Evolutionary conservation across 768 basidiomycete genomes (phyloP).

Genomic region (Suillus luteus): DNA sequence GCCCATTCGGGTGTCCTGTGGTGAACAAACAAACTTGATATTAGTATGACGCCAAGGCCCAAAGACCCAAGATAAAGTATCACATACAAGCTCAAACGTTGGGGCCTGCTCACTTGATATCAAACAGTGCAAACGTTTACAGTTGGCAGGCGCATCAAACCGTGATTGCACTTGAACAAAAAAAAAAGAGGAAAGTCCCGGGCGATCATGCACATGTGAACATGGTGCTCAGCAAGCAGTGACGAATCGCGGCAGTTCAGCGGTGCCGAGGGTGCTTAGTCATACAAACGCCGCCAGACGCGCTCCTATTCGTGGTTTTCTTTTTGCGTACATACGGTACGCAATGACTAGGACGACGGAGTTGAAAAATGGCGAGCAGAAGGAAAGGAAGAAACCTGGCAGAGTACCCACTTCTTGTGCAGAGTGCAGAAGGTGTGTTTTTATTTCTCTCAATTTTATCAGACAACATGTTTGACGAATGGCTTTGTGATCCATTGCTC

Average conservation of each 20-base stretch:
- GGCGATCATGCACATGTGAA: background rate
- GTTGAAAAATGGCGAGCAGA: constrained; percentile 22
- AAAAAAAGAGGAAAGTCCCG: background rate
- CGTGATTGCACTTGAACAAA: background rate
- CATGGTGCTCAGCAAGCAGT: too few species aligned
- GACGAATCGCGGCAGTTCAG: background rate
- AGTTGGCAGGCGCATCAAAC: background rate
- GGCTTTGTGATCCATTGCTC: background rate
- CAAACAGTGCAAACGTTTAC: background rate
- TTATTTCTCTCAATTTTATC: background rate
- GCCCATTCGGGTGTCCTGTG: background rate
- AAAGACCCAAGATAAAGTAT: background rate
- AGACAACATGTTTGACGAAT: background rate
- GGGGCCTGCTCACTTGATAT: background rate
- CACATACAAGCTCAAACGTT: background rate
- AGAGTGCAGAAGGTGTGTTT: constrained; percentile 40
- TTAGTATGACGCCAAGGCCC: background rate
- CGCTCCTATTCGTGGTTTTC: background rate
- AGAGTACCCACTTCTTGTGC: constrained; percentile 47
- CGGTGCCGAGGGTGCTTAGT: constrained; percentile 5
- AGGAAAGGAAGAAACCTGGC: constrained; percentile 48
- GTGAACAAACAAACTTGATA: background rate
- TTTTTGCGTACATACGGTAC: background rate
- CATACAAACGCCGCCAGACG: background rate
- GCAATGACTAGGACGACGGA: constrained; percentile 17